phyloP scores from a whole-genome alignment of 129 eudicot genomes.

The Flaveria brownii region DNA sequence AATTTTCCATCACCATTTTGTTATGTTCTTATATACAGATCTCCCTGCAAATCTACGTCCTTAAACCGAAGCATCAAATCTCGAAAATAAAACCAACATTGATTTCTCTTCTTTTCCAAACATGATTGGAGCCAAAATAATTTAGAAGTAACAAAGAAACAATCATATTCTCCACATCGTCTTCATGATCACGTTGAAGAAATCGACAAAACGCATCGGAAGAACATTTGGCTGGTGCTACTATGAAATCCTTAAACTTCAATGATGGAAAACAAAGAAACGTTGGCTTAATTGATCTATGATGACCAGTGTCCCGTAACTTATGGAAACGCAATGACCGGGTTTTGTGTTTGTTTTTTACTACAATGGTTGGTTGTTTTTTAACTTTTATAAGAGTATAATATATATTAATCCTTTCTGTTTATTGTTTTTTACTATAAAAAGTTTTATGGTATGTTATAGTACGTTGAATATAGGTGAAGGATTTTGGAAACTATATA shows the following conservation, averaged over 20 bases:
- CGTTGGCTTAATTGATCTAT: background rate
- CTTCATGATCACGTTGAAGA: no score
- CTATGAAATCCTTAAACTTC: no score
- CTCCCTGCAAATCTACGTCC: constrained; percentile 8
- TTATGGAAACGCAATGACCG: constrained; percentile 36
- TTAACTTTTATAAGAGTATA: no score
- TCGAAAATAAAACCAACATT: constrained; percentile 13
- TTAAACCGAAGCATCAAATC: constrained; percentile 20
- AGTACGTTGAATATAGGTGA: no score
- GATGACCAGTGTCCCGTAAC: constrained; percentile 19
- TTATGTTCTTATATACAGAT: constrained; percentile 3
- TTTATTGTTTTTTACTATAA: no score
- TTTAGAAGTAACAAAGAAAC: background rate
- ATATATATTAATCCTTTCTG: no score
- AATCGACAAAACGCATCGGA: no score
- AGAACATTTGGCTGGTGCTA: no score
- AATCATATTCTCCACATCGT: no score
- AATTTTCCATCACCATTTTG: constrained; percentile 63
- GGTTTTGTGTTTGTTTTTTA: constrained; percentile 23
- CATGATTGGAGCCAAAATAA: constrained; percentile 2
- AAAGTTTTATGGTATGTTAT: no score
- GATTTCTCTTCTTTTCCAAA: constrained; percentile 1
- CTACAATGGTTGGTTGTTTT: background rate
- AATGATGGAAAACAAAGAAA: no score
- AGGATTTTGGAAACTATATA: no score